Base-by-base conservation (phyloP, 2,329 filamentous ascomycete species). In the Uncinocarpus reesii region DNA sequence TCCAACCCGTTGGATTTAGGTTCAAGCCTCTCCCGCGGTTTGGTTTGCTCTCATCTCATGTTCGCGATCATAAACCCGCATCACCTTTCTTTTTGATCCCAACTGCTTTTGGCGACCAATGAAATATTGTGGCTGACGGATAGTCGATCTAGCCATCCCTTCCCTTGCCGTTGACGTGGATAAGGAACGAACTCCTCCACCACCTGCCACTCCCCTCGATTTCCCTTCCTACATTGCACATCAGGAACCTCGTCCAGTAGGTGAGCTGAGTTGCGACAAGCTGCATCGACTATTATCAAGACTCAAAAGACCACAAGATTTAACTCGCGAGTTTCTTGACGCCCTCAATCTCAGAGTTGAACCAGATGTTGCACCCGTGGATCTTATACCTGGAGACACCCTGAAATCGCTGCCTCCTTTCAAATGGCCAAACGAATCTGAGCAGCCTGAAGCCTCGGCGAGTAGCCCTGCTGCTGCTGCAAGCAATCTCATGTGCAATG, bases 161-260 rank as follows among this genome's bases (percentile, higher is more conserved):
- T 55, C 63, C 16, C 53, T 63, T 40, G 56, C 53, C 32, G 57
- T 62, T 44, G 62, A 65, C 21, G 58, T 61, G 18, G 62, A 67
- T 36, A 65, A 64, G 53, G 69, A 71, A 56, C 69, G 75, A 52
- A 57, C 62, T 36, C 72, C 75, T 32, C 76, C 76, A 38, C 60
- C 71, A 28, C 61, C 60, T 50, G 69, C 75, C 28, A 73, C 69
- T 21, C 68, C 70, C 16, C 64, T 77, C 40, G 73, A 73, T 46
- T 78, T 79, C 55, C 76, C 76, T 26, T 58, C 59, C 46, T 70
- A 73, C 52, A 55, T 60, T 23, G 67, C 70, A 28, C 64, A 67
- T 53, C 59, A 56, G 55, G 59, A 57, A n/a, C 42, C 57, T 29
- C 51, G 57, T 7, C 47, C 64, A 51, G 67, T 67, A 57, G 59